phyloP scores from a whole-genome alignment of 495 filamentous ascomycete species.

The Penicillium alfredii region DNA sequence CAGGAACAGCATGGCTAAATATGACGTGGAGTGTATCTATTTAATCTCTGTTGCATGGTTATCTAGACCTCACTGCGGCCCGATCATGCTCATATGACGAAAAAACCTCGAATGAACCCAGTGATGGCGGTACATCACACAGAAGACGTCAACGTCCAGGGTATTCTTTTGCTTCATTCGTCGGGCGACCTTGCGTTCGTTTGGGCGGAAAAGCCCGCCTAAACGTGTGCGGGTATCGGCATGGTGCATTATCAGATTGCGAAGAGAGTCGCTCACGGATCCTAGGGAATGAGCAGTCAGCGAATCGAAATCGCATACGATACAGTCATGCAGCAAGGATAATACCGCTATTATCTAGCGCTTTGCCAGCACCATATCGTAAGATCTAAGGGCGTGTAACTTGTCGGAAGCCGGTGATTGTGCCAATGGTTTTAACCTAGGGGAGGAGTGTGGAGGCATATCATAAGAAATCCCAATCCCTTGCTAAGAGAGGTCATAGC shows the following conservation, averaged over 20 bases:
- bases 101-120: conserved; percentile 27
- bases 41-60: too few species aligned
- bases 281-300: conserved; percentile 15
- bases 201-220: too few species aligned
- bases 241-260: conserved; percentile 31
- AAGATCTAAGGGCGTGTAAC: conserved; percentile 31
- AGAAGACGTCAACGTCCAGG: conserved; percentile 22
- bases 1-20: too few species aligned
- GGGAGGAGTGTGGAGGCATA: conserved; percentile 22
- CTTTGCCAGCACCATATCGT: conserved; percentile 30
- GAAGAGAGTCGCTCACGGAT: conserved; percentile 28
- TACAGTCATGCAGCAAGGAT: conserved; percentile 5
- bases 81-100: too few species aligned
- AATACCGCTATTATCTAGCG: conserved; percentile 31
- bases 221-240: conserved; percentile 27
- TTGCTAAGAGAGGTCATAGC: too few species aligned
- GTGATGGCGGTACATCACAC: conserved; percentile 20
- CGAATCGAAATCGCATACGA: too few species aligned
- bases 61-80: too few species aligned
- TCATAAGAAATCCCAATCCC: conserved; percentile 30
- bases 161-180: conserved; percentile 19
- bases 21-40: too few species aligned
- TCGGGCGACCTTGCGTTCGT: too few species aligned
- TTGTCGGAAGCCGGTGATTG: conserved; percentile 27
- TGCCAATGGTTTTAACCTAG: conserved; percentile 27